Percentiles rank a stretch among this genome's conserved stretches.
phyloP scores from a whole-genome alignment of 352 stramenopile species.

The Phytophthora meadii region DNA sequence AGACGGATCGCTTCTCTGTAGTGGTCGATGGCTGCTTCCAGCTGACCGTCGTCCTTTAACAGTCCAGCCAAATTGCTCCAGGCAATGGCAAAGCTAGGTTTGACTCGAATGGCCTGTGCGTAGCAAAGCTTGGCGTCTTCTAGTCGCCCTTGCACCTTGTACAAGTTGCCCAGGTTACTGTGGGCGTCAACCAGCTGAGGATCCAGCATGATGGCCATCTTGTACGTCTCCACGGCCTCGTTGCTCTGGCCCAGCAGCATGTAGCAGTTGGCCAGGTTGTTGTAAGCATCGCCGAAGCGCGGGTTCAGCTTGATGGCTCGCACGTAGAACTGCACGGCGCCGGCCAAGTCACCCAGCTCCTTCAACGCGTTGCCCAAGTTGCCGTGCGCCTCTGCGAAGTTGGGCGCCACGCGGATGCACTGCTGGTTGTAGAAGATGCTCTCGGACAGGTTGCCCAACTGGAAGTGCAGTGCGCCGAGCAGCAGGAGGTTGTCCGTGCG shows the following conservation, averaged over 20 bases:
- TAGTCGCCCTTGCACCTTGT: constrained; percentile 87
- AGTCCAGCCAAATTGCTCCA: constrained; percentile 93
- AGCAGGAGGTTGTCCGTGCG: constrained; percentile 94
- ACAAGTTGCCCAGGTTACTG: constrained; percentile 94
- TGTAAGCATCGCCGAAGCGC: constrained; percentile 92
- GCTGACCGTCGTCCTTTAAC: constrained; percentile 91
- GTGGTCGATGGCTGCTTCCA: constrained; percentile 84
- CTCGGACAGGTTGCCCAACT: constrained; percentile 92
- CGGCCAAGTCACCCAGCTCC: constrained; percentile 91
- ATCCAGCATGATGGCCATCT: constrained; percentile 92
- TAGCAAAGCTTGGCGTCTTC: constrained; percentile 93
- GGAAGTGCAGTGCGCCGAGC: constrained; percentile 94
- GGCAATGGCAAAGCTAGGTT: constrained; percentile 91
- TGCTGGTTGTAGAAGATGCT: constrained; percentile 97
- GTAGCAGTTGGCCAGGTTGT: constrained; percentile 92
- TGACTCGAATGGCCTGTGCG: constrained; percentile 88
- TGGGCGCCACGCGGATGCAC: constrained; percentile 91
- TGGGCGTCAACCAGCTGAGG: constrained; percentile 93
- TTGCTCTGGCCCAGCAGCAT: constrained; percentile 91
- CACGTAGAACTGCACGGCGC: constrained; percentile 93
- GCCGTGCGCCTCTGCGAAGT: constrained; percentile 93
- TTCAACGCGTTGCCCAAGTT: constrained; percentile 96
- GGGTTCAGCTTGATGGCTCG: constrained; percentile 94
- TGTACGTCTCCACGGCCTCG: constrained; percentile 94
- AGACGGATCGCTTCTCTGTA: constrained; percentile 86